Evolutionary conservation across 176 grass and related monocot species (phyloP).

Genomic region (Bonia amplexicaulis): DNA sequence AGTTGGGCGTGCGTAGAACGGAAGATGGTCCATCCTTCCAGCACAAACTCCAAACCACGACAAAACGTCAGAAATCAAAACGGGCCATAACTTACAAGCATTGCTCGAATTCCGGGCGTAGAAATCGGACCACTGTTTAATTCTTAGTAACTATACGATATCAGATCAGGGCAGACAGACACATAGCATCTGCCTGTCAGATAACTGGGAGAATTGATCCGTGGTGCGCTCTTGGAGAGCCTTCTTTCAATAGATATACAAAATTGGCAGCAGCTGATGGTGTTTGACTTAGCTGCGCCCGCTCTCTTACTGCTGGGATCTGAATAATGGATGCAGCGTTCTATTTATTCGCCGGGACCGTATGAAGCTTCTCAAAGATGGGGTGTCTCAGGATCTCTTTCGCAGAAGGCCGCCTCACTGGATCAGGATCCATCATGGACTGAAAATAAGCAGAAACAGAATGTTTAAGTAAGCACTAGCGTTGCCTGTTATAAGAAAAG

Average conservation of each 20-base stretch:
- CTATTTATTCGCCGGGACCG: conserved; percentile 24
- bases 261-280: conserved; percentile 21
- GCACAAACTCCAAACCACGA: neutral
- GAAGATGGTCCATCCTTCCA: neutral
- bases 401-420: conserved; percentile 75
- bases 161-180: neutral
- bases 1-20: neutral
- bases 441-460: conserved; percentile 24
- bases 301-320: neutral
- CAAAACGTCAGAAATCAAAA: conserved; percentile 2
- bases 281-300: neutral
- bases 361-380: conserved; percentile 58
- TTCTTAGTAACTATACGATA: conserved; percentile 25
- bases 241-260: conserved; percentile 27
- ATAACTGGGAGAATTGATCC: neutral
- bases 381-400: conserved; percentile 62
- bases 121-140: neutral
- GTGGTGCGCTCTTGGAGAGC: neutral
- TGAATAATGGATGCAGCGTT: neutral
- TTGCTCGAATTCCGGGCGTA: neutral
- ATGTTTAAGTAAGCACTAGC: neutral
- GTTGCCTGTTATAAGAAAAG: no score
- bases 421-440: conserved; percentile 96
- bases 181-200: neutral
- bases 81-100: conserved; percentile 3